Percentiles rank a stretch among this genome's conserved stretches.
These are phyloP conservation scores for Daldinia sp. DNA, from an alignment of 2,329 filamentous ascomycete species.

Conservation along the genomic window DNA sequence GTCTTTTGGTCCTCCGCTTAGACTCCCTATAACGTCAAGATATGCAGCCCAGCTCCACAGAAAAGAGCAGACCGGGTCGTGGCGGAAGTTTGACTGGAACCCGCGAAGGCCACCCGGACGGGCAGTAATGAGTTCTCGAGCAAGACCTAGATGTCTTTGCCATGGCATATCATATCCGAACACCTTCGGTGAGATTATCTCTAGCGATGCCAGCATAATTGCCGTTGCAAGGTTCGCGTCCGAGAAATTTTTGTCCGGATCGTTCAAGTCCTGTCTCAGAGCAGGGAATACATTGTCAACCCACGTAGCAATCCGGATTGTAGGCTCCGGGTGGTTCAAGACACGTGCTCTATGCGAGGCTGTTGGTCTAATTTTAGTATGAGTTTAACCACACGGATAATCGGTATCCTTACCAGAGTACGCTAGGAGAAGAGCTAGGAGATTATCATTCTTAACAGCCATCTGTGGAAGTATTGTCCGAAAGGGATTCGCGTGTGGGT, in stretches of 20 bases:
- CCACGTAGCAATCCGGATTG: slow-evolving; percentile 80
- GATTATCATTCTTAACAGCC: slow-evolving; percentile 73
- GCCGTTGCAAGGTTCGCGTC: slow-evolving; percentile 80
- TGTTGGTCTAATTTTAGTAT: slow-evolving; percentile 29
- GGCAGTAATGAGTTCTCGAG: slow-evolving; percentile 76
- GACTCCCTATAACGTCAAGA: slow-evolving; percentile 78
- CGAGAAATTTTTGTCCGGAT: slow-evolving; percentile 69
- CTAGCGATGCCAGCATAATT: slow-evolving; percentile 84
- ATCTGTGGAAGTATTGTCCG: slow-evolving; percentile 62
- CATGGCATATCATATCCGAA: slow-evolving; percentile 84
- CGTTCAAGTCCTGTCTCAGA: slow-evolving; percentile 71
- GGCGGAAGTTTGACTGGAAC: slow-evolving; percentile 59
- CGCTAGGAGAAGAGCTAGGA: slow-evolving; percentile 79
- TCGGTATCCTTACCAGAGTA: slow-evolving; percentile 64
- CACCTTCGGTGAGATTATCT: slow-evolving; percentile 82
- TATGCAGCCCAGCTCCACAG: slow-evolving; percentile 85
- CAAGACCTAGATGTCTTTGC: slow-evolving; percentile 80
- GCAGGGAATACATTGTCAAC: slow-evolving; percentile 81
- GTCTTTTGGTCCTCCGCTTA: slow-evolving; percentile 67
- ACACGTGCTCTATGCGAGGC: slow-evolving; percentile 83
- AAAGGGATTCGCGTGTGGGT: slow-evolving; percentile 61
- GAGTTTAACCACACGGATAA: background rate
- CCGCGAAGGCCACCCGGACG: slow-evolving; percentile 59
- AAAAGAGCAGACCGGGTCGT: slow-evolving; percentile 73
- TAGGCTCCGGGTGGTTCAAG: slow-evolving; percentile 76